phyloP scores from a whole-genome alignment of 163 green algal genomes.

The Scenedesmus sp. region DNA sequence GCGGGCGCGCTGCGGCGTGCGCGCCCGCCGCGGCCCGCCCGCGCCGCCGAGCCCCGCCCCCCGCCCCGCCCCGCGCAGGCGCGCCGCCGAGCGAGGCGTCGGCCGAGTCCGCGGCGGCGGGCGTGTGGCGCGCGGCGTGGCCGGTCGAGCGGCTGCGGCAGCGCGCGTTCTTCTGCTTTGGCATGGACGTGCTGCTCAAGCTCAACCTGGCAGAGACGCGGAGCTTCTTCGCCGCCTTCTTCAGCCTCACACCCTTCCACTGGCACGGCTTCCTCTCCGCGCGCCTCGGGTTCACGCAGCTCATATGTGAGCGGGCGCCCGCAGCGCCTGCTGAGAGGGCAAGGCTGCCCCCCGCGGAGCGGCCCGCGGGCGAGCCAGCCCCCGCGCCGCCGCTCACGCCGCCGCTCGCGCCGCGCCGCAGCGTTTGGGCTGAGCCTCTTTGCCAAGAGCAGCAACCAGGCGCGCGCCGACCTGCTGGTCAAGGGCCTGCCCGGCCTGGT shows the following conservation, averaged over 20 bases:
- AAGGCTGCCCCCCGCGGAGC: no score
- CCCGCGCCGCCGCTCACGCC: neutral
- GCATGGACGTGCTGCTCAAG: conserved; percentile 97
- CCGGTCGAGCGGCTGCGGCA: conserved; percentile 90
- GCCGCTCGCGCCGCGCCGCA: neutral
- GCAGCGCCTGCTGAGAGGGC: neutral
- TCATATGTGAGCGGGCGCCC: conserved; percentile 57
- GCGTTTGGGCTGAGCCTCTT: conserved; percentile 90
- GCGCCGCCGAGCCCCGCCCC: no score
- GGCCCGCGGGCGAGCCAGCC: neutral
- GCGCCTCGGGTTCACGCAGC: conserved; percentile 78
- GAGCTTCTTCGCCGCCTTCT: conserved; percentile 97
- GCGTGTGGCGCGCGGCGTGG: conserved; percentile 91
- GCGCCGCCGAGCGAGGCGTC: conserved; percentile 61
- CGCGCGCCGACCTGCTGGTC: conserved; percentile 77
- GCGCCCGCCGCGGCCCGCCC: no score
- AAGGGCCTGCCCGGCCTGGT: conserved; percentile 71
- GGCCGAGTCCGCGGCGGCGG: conserved; percentile 62
- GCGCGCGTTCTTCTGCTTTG: conserved; percentile 97
- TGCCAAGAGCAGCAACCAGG: conserved; percentile 73
- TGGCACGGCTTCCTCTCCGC: conserved; percentile 97
- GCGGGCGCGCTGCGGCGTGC: no score
- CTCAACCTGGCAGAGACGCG: conserved; percentile 89
- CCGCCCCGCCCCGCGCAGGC: no score
- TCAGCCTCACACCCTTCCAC: conserved; percentile 88